Conservation (phyloP, 2,329 filamentous ascomycete species). For the Arthrobotrys sinensis region DNA sequence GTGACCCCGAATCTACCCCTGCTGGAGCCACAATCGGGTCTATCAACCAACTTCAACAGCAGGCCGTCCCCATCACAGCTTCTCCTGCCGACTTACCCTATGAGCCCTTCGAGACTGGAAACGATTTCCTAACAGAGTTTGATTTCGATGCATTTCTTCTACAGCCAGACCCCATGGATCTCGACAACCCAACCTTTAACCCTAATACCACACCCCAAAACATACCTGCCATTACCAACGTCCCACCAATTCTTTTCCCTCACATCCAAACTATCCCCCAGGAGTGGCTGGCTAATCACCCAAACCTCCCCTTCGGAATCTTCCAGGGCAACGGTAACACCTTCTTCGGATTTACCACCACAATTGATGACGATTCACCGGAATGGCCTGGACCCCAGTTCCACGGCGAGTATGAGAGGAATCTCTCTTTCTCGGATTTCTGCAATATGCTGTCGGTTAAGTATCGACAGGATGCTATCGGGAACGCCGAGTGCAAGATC, state of each 20-base stretch:
- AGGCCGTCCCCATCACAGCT: neutral
- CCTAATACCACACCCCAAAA: conserved; percentile 31
- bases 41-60: conserved; percentile 8
- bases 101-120: conserved; percentile 26
- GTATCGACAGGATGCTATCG: conserved; percentile 49
- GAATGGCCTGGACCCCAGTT: conserved; percentile 58
- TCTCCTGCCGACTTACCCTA: conserved; percentile 35
- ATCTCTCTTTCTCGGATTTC: conserved; percentile 56
- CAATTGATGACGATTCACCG: conserved; percentile 56
- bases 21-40: neutral
- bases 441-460: conserved; percentile 44
- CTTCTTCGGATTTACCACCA: conserved; percentile 45
- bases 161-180: conserved; percentile 54
- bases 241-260: conserved; percentile 45
- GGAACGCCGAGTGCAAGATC: conserved; percentile 56
- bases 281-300: conserved; percentile 52
- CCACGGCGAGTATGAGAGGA: conserved; percentile 55
- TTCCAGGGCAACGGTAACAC: conserved; percentile 49
- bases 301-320: conserved; percentile 49
- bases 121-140: conserved; percentile 39
- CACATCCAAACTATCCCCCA: conserved; percentile 56
- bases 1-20: neutral
- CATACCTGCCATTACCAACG: conserved; percentile 31
- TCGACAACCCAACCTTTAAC: conserved; percentile 51
- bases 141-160: conserved; percentile 45